phyloP scores from a whole-genome alignment of 768 basidiomycete genomes.

The Lentinus tigrinus region DNA sequence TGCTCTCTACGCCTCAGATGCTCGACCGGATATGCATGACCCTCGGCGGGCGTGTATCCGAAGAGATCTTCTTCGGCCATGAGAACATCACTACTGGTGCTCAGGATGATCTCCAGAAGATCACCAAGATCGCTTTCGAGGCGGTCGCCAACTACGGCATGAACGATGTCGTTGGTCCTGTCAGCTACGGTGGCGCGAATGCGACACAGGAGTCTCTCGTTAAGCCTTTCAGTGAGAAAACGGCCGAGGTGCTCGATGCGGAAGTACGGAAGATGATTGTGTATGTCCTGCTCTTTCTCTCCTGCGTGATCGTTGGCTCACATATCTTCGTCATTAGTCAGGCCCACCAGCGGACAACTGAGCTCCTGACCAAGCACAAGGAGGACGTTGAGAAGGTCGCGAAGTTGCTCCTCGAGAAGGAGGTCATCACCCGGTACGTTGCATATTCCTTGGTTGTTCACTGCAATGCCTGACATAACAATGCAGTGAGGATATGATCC shows the following conservation, averaged over 20 bases:
- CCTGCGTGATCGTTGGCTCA: conserved; percentile 7
- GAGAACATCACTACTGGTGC: conserved; percentile 97
- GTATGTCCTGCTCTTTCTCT: conserved; percentile 33
- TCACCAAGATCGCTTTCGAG: conserved; percentile 97
- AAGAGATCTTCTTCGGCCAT: conserved; percentile 94
- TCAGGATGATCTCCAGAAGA: conserved; percentile 97
- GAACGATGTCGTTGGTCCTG: conserved; percentile 92
- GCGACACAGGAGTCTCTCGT: conserved; percentile 86
- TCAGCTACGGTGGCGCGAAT: conserved; percentile 91
- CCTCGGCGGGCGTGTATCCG: conserved; percentile 93
- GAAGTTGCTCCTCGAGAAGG: conserved; percentile 85
- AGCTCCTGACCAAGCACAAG: conserved; percentile 76
- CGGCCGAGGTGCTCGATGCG: conserved; percentile 87
- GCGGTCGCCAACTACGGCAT: conserved; percentile 96
- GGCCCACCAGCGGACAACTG: conserved; percentile 82
- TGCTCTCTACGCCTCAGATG: conserved; percentile 94
- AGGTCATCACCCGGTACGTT: conserved; percentile 86
- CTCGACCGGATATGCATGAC: conserved; percentile 97
- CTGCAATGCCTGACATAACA: conserved; percentile 5
- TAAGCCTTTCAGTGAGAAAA: conserved; percentile 98
- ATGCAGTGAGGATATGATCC: conserved; percentile 82
- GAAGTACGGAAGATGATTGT: conserved; percentile 97
- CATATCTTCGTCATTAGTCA: conserved; percentile 36
- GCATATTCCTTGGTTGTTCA: background rate
- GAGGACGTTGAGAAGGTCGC: conserved; percentile 95